A percentile compares a stretch with the other conserved stretches of the same genome.
Evolutionary conservation across 129 eudicot species (phyloP).

Genomic region (Pittosporum tobira): DNA sequence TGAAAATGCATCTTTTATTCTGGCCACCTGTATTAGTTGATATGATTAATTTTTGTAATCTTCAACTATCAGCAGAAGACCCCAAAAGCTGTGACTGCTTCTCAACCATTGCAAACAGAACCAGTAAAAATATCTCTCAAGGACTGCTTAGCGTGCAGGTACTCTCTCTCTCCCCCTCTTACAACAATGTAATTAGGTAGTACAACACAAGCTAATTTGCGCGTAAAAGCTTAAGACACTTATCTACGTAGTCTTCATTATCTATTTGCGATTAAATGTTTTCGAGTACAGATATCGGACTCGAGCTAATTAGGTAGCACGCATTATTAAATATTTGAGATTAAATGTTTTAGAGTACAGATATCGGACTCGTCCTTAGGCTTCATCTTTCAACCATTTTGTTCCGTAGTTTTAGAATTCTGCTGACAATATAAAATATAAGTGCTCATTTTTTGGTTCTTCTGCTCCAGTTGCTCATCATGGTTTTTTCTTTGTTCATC

Average conservation of each 20-base stretch:
- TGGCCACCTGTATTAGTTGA: too few relatives aligned
- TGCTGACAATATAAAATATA: too few relatives aligned
- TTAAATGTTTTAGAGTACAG: too few relatives aligned
- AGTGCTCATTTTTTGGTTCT: neutral
- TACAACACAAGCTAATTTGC: neutral
- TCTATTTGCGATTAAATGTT: neutral
- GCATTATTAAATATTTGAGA: too few relatives aligned
- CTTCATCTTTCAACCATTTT: too few relatives aligned
- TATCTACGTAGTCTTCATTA: neutral
- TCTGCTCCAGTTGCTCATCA: neutral
- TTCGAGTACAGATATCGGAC: too few relatives aligned
- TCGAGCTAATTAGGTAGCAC: too few relatives aligned
- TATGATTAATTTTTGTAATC: neutral
- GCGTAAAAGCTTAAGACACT: neutral
- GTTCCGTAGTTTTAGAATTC: too few relatives aligned
- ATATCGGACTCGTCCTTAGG: too few relatives aligned
- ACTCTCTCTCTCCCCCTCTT: conserved; percentile 7
- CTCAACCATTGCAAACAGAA: conserved; percentile 37
- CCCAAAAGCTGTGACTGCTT: conserved; percentile 30
- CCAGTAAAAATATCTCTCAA: conserved; percentile 95
- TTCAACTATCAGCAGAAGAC: conserved; percentile 24
- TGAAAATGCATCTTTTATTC: too few relatives aligned
- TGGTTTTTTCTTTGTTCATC: neutral
- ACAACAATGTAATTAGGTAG: too few relatives aligned
- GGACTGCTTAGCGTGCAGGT: conserved; percentile 98